Percentiles rank a stretch among this genome's conserved stretches.
These are phyloP conservation scores for Leersia perrieri DNA, from an alignment of 176 grass and related monocot genomes.

Conservation along the genomic window DNA sequence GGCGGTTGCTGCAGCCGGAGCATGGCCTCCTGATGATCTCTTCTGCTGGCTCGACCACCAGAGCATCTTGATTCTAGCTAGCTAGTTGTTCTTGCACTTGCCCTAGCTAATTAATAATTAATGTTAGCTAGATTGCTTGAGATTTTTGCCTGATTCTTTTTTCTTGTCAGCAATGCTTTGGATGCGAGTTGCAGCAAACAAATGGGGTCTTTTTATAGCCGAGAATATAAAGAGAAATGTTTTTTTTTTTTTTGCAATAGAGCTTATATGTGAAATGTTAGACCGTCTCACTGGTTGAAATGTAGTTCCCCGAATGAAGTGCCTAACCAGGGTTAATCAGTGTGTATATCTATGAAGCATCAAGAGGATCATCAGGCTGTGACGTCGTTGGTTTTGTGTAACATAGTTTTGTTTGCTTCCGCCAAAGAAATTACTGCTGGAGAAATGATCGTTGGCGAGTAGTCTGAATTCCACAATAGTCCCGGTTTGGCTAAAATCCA, in stretches of 20 bases:
- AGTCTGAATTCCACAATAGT: too few relatives aligned
- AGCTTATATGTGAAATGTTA: not conserved
- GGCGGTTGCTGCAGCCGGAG: not conserved
- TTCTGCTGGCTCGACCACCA: slow-evolving; percentile 18
- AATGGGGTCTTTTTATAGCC: not conserved
- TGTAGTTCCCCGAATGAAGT: not conserved
- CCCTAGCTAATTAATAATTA: not conserved
- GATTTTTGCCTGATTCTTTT: not conserved
- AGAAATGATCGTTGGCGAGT: too few relatives aligned
- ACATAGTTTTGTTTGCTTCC: not conserved
- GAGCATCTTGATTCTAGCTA: not conserved
- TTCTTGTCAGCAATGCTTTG: not conserved
- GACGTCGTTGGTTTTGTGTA: not conserved
- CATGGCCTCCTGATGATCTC: not conserved
- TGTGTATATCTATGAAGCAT: not conserved
- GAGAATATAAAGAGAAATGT: not conserved
- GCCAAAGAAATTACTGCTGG: too few relatives aligned
- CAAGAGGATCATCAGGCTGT: not conserved
- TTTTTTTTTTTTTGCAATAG: not conserved
- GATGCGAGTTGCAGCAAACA: not conserved
- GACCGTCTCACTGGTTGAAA: not conserved
- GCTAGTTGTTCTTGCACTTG: not conserved
- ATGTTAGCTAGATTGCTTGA: not conserved
- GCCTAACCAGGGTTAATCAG: not conserved
- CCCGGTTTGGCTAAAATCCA: too few relatives aligned